Base-by-base conservation (phyloP, 768 basidiomycete species). In the Flagelloscypha sp. region DNA sequence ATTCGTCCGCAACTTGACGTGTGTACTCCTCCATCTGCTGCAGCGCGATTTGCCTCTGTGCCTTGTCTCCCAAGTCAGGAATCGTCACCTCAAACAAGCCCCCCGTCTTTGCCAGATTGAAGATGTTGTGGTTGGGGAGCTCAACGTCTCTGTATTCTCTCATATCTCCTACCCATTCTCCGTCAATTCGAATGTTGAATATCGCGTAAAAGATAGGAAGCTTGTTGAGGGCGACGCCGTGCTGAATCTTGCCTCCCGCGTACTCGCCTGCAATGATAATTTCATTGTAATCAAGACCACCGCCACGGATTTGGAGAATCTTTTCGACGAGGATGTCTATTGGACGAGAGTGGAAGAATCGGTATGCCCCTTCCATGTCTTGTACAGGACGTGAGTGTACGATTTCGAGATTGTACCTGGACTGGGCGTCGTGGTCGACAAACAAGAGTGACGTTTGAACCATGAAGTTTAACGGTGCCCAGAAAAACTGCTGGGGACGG, bases 151-250 rank as follows among this genome's bases (percentile, higher is more conserved):
- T 47, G 36, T 45, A 49, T 17, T 43, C 25, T 3, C 46, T 40
- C 40, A 49, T 47, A 22, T 49, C 48, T 32, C 7, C 30, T 22
- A 47, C 40, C 48, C 48, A 49, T 9, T 28, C 27, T 13, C 43
- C 48, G 36, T 49, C 46, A 24, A 49, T 37, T 18, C 48, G 46
- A 20, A 49, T 43, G 32, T 49, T 49, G 41, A 49, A 49, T 7
- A 49, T 49, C 2, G 48, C 48, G 21, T 47, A 47, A 37, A 49
- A 49, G 16, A 33, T 37, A 33, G 44, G 35, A 22, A 49, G 7
- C 2, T 44, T 23, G 16, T 23, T 25, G 18, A 49, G 35, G 7
- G 48, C 48, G 7, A 49, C 43, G 9, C 46, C 48, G 27, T 47
- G 47, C 37, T 49, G 48, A 5, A 49, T 39, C 6, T 41, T 43